A percentile compares a stretch with the other conserved stretches of the same genome.
Conservation (phyloP, 2,329 filamentous ascomycete species). For the Aspergillus transmontanensis region DNA sequence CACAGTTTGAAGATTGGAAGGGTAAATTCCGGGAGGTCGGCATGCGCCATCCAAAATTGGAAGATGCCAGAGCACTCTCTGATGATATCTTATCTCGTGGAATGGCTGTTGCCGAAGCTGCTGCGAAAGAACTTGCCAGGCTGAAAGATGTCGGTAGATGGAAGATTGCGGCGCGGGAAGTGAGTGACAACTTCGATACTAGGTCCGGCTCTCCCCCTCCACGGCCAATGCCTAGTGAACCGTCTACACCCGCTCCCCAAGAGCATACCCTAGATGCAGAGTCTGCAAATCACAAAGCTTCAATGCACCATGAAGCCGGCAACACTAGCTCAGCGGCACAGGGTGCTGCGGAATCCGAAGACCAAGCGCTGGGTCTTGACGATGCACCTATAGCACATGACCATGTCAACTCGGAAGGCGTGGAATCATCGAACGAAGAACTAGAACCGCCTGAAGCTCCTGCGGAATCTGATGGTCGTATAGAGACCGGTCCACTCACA, state of each 20-base stretch:
- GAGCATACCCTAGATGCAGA: background rate
- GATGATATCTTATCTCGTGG: slow-evolving; percentile 73
- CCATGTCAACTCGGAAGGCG: background rate
- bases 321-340: slow-evolving; percentile 14
- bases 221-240: slow-evolving; percentile 27
- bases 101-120: slow-evolving; percentile 76
- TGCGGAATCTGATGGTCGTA: background rate
- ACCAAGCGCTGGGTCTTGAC: slow-evolving; percentile 3
- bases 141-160: slow-evolving; percentile 82
- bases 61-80: slow-evolving; percentile 67
- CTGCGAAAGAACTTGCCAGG: slow-evolving; percentile 76
- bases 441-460: background rate
- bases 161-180: slow-evolving; percentile 77
- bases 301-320: background rate
- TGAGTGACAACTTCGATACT: slow-evolving; percentile 75
- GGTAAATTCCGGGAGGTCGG: slow-evolving; percentile 77
- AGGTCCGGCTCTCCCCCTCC: slow-evolving; percentile 49
- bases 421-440: background rate
- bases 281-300: background rate
- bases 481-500: background rate
- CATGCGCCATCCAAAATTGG: slow-evolving; percentile 70
- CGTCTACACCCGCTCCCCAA: slow-evolving; percentile 9
- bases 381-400: slow-evolving; percentile 5
- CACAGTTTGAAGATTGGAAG: slow-evolving; percentile 81
- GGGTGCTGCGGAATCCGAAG: slow-evolving; percentile 5